Evolutionary conservation across 192 early-diverging fungal genomes (phyloP).

Genomic region (Backusella morwellensis): DNA sequence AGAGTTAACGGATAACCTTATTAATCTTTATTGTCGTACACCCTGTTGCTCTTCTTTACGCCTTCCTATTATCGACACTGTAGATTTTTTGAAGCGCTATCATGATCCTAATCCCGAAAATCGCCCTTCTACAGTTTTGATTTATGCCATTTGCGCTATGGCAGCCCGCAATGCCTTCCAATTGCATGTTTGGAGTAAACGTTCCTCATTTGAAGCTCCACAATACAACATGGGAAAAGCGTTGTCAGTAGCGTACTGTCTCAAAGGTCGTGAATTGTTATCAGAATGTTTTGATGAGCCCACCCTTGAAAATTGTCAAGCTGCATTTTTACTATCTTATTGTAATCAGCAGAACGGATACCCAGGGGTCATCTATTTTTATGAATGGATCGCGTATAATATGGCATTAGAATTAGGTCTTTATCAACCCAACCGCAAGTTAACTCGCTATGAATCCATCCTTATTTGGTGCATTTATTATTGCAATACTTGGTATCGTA

Average conservation of each 20-base stretch:
- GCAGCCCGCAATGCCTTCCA: slow-evolving; percentile 39
- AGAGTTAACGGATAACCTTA: slow-evolving; percentile 32
- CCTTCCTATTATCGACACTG: slow-evolving; percentile 26
- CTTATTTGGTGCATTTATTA: slow-evolving; percentile 37
- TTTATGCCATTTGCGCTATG: slow-evolving; percentile 38
- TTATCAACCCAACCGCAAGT: slow-evolving; percentile 13
- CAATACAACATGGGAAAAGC: slow-evolving; percentile 40
- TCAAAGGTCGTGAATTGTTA: slow-evolving; percentile 30
- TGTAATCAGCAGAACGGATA: slow-evolving; percentile 36
- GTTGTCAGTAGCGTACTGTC: slow-evolving; percentile 29
- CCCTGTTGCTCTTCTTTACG: slow-evolving; percentile 34
- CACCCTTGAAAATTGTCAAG: slow-evolving; percentile 31
- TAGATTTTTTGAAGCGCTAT: slow-evolving; percentile 22
- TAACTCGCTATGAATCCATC: slow-evolving; percentile 27
- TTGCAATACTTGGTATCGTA: slow-evolving; percentile 32
- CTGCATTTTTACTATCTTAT: slow-evolving; percentile 36
- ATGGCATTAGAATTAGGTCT: slow-evolving; percentile 39
- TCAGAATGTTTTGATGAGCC: slow-evolving; percentile 39
- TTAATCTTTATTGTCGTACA: slow-evolving; percentile 32
- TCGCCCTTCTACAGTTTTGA: slow-evolving; percentile 21
- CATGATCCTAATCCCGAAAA: slow-evolving; percentile 14
- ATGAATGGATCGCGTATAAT: slow-evolving; percentile 38
- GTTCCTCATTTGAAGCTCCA: slow-evolving; percentile 20
- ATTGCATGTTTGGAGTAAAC: slow-evolving; percentile 35
- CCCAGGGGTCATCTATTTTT: slow-evolving; percentile 31